phyloP scores from a whole-genome alignment of 2,329 filamentous ascomycete species.

The Pyrenochaeta sp. region DNA sequence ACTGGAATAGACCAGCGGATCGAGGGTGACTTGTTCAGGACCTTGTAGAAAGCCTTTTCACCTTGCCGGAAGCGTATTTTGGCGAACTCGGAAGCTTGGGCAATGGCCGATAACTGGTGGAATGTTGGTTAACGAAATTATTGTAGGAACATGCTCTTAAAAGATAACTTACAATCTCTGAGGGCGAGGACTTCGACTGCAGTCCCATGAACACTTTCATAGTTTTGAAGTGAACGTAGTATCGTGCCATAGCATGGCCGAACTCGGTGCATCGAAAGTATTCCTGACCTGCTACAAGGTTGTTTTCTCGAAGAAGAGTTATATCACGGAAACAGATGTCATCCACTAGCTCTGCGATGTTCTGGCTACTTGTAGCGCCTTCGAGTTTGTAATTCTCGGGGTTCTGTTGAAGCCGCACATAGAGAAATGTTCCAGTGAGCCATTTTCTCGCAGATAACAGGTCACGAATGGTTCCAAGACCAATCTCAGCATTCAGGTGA shows the following conservation, averaged over 20 bases:
- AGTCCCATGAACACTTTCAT: slow-evolving; percentile 76
- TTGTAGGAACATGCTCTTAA: not conserved
- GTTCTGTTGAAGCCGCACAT: slow-evolving; percentile 75
- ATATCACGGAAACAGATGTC: slow-evolving; percentile 76
- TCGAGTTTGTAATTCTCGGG: slow-evolving; percentile 74
- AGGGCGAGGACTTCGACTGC: slow-evolving; percentile 66
- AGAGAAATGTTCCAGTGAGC: slow-evolving; percentile 80
- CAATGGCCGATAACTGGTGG: slow-evolving; percentile 69
- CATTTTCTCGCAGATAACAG: slow-evolving; percentile 73
- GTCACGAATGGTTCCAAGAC: slow-evolving; percentile 74
- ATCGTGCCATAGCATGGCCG: slow-evolving; percentile 82
- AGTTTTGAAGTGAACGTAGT: slow-evolving; percentile 80
- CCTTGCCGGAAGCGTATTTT: slow-evolving; percentile 74
- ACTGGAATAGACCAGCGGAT: slow-evolving; percentile 77
- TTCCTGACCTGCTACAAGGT: slow-evolving; percentile 62
- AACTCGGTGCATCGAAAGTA: slow-evolving; percentile 72
- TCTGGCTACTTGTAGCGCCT: slow-evolving; percentile 57
- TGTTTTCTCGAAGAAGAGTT: slow-evolving; percentile 66
- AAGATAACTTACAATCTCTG: slow-evolving; percentile 70
- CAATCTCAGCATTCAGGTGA: slow-evolving; percentile 85
- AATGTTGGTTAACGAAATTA: slow-evolving; percentile 9
- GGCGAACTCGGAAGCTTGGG: slow-evolving; percentile 75
- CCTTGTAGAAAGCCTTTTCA: slow-evolving; percentile 75
- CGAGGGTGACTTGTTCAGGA: slow-evolving; percentile 72
- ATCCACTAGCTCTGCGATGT: slow-evolving; percentile 71